Conservation (phyloP, 768 basidiomycete species). For the Panellus pusillus region DNA sequence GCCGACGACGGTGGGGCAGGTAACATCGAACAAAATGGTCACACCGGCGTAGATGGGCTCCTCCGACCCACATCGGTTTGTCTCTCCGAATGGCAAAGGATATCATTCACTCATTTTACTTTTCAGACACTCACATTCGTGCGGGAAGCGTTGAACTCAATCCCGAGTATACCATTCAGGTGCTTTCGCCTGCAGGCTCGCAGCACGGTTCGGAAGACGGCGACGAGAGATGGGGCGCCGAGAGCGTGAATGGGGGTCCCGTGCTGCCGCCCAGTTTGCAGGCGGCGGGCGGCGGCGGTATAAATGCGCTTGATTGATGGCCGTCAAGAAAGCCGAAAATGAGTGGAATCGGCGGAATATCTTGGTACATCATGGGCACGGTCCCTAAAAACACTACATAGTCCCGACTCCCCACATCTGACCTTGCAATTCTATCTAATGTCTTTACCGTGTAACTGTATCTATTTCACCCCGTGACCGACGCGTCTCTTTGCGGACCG, state of each 20-base stretch:
- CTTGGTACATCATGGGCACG: no score
- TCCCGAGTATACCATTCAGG: conserved; percentile 21
- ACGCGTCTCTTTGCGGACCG: no score
- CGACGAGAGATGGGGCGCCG: background rate
- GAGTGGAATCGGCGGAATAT: no score
- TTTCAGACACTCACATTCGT: background rate
- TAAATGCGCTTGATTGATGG: background rate
- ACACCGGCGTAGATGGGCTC: background rate
- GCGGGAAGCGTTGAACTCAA: conserved; percentile 18
- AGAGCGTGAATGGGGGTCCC: background rate
- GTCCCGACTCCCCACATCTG: no score
- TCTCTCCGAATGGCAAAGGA: background rate
- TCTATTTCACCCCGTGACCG: no score
- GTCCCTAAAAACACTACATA: no score
- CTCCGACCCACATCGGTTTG: conserved; percentile 8
- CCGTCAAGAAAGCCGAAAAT: no score
- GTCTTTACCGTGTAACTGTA: no score
- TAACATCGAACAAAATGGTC: conserved; percentile 5
- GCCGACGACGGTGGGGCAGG: conserved; percentile 12
- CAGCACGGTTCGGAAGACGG: conserved; percentile 17
- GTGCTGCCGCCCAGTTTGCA: background rate
- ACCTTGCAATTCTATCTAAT: no score
- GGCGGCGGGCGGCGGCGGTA: background rate
- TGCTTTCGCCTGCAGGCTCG: conserved; percentile 13
- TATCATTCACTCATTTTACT: background rate